Evolutionary conservation across 768 basidiomycete species (phyloP).

Genomic region (Russula vinacea): DNA sequence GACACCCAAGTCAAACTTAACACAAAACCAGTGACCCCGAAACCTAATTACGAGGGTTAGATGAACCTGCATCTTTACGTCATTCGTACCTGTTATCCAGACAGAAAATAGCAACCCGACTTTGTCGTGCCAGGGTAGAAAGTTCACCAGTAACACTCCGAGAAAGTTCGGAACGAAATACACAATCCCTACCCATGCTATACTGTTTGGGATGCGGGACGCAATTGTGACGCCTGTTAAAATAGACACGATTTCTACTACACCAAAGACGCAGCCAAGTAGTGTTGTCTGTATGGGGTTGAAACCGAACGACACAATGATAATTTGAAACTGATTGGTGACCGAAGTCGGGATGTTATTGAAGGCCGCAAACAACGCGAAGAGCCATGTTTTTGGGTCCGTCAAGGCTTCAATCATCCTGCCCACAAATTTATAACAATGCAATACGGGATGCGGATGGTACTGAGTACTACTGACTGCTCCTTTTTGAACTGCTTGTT

Average conservation of each 20-base stretch:
- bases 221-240: constrained; percentile 60
- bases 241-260: constrained; percentile 66
- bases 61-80: constrained; percentile 10
- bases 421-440: background rate
- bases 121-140: constrained; percentile 62
- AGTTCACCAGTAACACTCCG: constrained; percentile 59
- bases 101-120: constrained; percentile 59
- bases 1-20: constrained; percentile 63
- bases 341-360: constrained; percentile 64
- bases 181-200: constrained; percentile 56
- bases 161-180: constrained; percentile 65
- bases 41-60: constrained; percentile 34
- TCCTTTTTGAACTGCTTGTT: constrained; percentile 79
- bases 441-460: background rate
- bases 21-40: constrained; percentile 57
- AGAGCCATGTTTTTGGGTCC: constrained; percentile 76
- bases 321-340: constrained; percentile 62
- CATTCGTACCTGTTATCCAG: constrained; percentile 50
- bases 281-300: constrained; percentile 62
- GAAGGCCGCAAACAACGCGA: constrained; percentile 61
- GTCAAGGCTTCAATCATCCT: constrained; percentile 66
- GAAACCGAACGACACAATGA: constrained; percentile 66
- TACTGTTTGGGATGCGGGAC: constrained; percentile 52
- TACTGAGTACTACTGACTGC: constrained; percentile 67
- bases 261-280: constrained; percentile 61